Evolutionary conservation across 2,329 filamentous ascomycete species (phyloP), one percentile per base, ranked within the genome.

Genomic region (Ophiostoma piceae): DNA sequence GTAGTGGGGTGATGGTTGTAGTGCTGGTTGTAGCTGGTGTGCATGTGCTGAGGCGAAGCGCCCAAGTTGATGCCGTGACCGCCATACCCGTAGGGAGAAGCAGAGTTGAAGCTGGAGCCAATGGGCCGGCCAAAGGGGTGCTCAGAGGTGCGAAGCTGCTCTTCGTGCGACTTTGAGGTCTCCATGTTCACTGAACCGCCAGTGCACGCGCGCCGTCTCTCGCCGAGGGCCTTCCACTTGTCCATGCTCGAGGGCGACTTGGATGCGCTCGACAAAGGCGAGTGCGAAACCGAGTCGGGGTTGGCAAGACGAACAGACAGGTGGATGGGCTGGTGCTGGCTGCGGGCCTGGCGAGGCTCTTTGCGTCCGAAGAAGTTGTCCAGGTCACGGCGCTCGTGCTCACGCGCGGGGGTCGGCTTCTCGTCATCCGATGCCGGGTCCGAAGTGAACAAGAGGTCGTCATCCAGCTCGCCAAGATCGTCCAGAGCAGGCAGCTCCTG

Each of bases 221-320:
- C 91, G 73, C 94, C 94, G 67, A 98, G 84, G 14, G 88, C 91
- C 32, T 91, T 88, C 94, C 94, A 98, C 78, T 96, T 97, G 80
- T 97, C 94, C 68, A 91, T 72, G 60, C 77, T 77, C 73, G 75
- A 81, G 69, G 86, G 86, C 81, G 92, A 92, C 29, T 74, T 73
- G 51, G 69, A 60, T 0, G 67, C 37, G 14, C 54, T 67, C 8
- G 67, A 35, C 16, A 68, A 32, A 29, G 71, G 70, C 35, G 70
- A 71, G 19, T 47, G 26, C 32, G 70, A 60, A 2, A 11, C n/a
- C 37, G 64, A 41, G 35, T 41, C 35, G 19, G 51, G 22, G 29
- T 68, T 87, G 81, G 37, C 88, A 85, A 62, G 90, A 86, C n/a
- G 88, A 87, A 75, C 90, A 88, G 70, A 85, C 85, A 70, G 83